Conservation (phyloP, 192 early-diverging fungal species). For the Umbelopsis ramanniana region DNA sequence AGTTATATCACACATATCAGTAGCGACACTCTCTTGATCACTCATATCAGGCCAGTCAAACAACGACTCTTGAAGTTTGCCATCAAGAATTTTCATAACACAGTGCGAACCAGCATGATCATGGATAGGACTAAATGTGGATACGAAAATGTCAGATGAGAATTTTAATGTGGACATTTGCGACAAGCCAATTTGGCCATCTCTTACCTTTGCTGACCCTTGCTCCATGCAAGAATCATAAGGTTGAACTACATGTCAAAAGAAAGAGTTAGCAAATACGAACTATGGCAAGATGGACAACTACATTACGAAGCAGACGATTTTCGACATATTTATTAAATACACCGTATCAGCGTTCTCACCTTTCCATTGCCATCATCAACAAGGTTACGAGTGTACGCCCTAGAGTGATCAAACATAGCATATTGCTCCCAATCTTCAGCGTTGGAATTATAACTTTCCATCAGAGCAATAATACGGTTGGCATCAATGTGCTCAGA, state of each 20-base stretch:
- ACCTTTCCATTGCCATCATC: conserved; percentile 87
- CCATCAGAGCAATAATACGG: conserved; percentile 69
- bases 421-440: conserved; percentile 80
- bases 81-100: conserved; percentile 89
- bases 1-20: conserved; percentile 31
- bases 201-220: conserved; percentile 61
- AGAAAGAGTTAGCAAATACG: neutral
- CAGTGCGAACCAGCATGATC: conserved; percentile 91
- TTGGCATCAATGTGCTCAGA: conserved; percentile 58
- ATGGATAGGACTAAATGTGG: conserved; percentile 75
- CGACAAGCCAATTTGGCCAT: neutral
- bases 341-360: neutral
- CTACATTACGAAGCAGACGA: neutral
- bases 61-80: conserved; percentile 75
- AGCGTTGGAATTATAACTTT: conserved; percentile 63
- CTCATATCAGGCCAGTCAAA: conserved; percentile 74
- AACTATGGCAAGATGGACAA: neutral
- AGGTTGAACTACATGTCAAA: conserved; percentile 73
- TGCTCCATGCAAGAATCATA: conserved; percentile 87
- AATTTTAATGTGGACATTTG: neutral
- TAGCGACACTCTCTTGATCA: conserved; percentile 33
- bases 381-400: conserved; percentile 88
- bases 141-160: conserved; percentile 21
- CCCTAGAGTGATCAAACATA: conserved; percentile 66
- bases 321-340: neutral